Percentiles rank a stretch among this genome's conserved stretches.
Conservation (phyloP, 495 filamentous ascomycete genomes). For the Neurospora tetrasperma region DNA sequence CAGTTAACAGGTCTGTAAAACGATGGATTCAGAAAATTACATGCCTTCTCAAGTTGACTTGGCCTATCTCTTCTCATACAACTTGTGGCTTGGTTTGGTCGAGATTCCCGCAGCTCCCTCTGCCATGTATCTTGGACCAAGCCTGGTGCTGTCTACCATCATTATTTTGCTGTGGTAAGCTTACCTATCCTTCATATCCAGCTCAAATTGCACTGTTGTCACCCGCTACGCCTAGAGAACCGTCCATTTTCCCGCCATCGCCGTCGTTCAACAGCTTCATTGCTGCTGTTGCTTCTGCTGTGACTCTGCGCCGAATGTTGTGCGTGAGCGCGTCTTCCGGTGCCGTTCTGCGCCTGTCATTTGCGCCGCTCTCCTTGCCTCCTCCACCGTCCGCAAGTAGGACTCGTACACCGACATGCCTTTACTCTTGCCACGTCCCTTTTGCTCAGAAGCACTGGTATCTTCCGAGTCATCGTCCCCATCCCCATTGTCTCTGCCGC, state of each 20-base stretch:
- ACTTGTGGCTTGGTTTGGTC: neutral
- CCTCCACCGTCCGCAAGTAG: neutral
- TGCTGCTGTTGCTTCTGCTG: neutral
- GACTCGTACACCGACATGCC: neutral
- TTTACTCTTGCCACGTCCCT: neutral
- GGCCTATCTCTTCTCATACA: neutral
- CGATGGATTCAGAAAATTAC: neutral
- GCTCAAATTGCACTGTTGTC: neutral
- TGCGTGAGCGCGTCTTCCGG: neutral
- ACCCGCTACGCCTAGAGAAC: slow-evolving; percentile 1
- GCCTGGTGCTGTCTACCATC: neutral
- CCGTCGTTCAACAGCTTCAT: neutral
- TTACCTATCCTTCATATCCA: neutral
- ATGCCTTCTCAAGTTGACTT: neutral
- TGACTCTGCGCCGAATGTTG: neutral
- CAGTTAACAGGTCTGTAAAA: neutral
- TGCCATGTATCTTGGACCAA: neutral
- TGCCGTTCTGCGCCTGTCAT: neutral
- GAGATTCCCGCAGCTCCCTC: neutral
- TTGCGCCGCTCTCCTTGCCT: neutral
- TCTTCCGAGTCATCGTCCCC: neutral
- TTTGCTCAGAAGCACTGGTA: neutral
- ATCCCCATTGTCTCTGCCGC: neutral
- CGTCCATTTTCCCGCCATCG: neutral
- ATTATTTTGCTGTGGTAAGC: neutral